These are phyloP conservation scores for Yamadazyma sp. DNA, from an alignment of 805 yeast species.

Conservation along the genomic window DNA sequence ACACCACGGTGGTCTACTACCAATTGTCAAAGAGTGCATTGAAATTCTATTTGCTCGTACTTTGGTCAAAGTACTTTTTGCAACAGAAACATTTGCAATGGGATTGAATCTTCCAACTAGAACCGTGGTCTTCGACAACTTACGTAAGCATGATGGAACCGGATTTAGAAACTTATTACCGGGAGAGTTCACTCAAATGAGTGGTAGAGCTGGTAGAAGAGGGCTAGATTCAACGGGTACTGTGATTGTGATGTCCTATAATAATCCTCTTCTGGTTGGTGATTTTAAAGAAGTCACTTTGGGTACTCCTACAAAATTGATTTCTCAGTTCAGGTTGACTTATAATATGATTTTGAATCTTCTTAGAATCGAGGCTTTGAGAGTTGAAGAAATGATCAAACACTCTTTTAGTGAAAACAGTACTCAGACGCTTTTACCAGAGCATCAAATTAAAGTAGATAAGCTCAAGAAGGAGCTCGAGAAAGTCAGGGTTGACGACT, in stretches of 20 bases:
- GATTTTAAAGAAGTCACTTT: conserved; percentile 78
- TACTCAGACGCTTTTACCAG: conserved; percentile 81
- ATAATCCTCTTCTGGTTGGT: conserved; percentile 54
- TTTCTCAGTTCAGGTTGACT: conserved; percentile 90
- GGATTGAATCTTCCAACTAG: conserved; percentile 95
- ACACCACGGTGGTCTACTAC: conserved; percentile 91
- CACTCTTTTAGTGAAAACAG: conserved; percentile 92
- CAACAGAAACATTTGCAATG: conserved; percentile 99
- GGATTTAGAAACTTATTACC: conserved; percentile 80
- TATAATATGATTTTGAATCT: conserved; percentile 93
- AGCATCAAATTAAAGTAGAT: conserved; percentile 69
- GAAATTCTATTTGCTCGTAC: conserved; percentile 89
- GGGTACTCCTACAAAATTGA: conserved; percentile 87
- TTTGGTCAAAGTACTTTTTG: conserved; percentile 85
- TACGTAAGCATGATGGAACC: conserved; percentile 88
- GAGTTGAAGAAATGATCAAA: conserved; percentile 98
- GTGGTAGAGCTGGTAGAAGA: conserved; percentile 98
- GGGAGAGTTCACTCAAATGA: conserved; percentile 98
- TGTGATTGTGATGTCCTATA: conserved; percentile 86
- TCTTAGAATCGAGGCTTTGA: conserved; percentile 87
- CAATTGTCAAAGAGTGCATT: conserved; percentile 89
- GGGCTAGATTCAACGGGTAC: conserved; percentile 94
- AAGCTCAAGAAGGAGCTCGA: conserved; percentile 49
- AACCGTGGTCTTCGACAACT: conserved; percentile 86
- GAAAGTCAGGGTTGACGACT: conserved; percentile 32